These are phyloP conservation scores for Cercospora sojina DNA, from an alignment of 2,329 filamentous ascomycete genomes.

Conservation along the genomic window DNA sequence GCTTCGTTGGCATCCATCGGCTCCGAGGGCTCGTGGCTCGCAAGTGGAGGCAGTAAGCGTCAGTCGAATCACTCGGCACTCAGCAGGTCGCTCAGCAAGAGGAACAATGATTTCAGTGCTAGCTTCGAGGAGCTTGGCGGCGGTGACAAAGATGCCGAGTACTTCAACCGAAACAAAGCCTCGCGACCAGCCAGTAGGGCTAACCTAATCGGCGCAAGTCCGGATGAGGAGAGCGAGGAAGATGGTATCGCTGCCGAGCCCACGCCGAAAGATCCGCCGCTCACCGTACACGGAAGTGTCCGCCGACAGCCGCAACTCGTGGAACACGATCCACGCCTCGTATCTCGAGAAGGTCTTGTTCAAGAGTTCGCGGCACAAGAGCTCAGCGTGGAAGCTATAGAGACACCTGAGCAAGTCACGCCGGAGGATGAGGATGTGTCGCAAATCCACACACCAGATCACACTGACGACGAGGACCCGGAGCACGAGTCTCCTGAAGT, in stretches of 20 bases:
- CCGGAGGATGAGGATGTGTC: slow-evolving; percentile 8
- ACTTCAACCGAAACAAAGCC: slow-evolving; percentile 50
- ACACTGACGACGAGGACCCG: slow-evolving; percentile 24
- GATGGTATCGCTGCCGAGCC: slow-evolving; percentile 13
- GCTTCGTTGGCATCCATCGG: slow-evolving; percentile 92
- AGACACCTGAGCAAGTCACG: slow-evolving; percentile 31
- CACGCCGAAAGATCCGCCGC: slow-evolving; percentile 21
- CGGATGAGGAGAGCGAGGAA: slow-evolving; percentile 43
- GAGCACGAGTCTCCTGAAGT: slow-evolving; percentile 37
- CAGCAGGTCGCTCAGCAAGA: slow-evolving; percentile 48
- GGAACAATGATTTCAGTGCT: slow-evolving; percentile 54
- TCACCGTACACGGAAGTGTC: slow-evolving; percentile 48
- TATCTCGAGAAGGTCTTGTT: slow-evolving; percentile 61
- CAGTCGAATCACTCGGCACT: slow-evolving; percentile 47
- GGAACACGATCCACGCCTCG: slow-evolving; percentile 57
- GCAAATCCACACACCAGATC: slow-evolving; percentile 16
- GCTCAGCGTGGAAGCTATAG: slow-evolving; percentile 24
- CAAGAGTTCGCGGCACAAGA: slow-evolving; percentile 50
- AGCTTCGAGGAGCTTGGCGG: slow-evolving; percentile 64
- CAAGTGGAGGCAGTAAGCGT: slow-evolving; percentile 62
- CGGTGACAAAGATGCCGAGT: slow-evolving; percentile 66
- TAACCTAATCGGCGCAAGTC: slow-evolving; percentile 44
- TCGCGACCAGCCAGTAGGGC: slow-evolving; percentile 9
- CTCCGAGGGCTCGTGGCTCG: slow-evolving; percentile 91
- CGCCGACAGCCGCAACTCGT: slow-evolving; percentile 64